Evolutionary conservation across 1,284 basidiomycete species (phyloP), one percentile per base, ranked within the genome.

Genomic region (Phellopilus nigrolimitatus): DNA sequence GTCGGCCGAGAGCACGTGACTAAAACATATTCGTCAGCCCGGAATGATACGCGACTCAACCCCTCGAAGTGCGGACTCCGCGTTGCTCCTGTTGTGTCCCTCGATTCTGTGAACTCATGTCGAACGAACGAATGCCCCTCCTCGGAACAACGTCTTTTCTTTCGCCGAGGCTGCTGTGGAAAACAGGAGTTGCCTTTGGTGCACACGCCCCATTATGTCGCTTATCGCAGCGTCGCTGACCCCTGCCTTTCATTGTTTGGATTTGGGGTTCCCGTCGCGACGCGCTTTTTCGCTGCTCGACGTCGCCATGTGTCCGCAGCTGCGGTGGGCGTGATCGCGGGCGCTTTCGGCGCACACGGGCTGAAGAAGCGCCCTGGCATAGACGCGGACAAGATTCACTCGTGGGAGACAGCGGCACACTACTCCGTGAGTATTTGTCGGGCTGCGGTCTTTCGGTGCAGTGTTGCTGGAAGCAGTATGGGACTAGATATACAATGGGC

Each of bases 401-500:
- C 78, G n/a, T 88, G 81, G 77, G 68, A 71, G 56, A 81, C 75
- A 13, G 87, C 81, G 6, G 71, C 82, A 3, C 71, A 73, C 52
- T 88, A 88, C 62, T 73, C 78, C 54, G 85, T 88, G 62, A 41
- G 77, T 65, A 9, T 33, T 38, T 19, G 47, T 12, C n/a, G 21
- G 41, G 9, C 31, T 28, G 9, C 12, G 38, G 25, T n/a, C 21
- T 21, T 19, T 27, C 19, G n/a, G 27, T 46, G 24, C 33, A 42
- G 15, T 39, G 19, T 44, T 12, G 37, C 3, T 37, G 30, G 33
- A 39, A 19, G n/a, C n/a, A n/a, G n/a, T 13, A 19, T 27, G 19
- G 19, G 21, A 12, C n/a, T 55, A 88, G 83, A 75, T 91, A 44
- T 83, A 79, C 64, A 91, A 92, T 59, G 91, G 90, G 12, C 72